Evolutionary conservation across 2,329 filamentous ascomycete genomes (phyloP), one percentile per base, ranked within the genome.

Genomic region (Chaetothyriales sp.): DNA sequence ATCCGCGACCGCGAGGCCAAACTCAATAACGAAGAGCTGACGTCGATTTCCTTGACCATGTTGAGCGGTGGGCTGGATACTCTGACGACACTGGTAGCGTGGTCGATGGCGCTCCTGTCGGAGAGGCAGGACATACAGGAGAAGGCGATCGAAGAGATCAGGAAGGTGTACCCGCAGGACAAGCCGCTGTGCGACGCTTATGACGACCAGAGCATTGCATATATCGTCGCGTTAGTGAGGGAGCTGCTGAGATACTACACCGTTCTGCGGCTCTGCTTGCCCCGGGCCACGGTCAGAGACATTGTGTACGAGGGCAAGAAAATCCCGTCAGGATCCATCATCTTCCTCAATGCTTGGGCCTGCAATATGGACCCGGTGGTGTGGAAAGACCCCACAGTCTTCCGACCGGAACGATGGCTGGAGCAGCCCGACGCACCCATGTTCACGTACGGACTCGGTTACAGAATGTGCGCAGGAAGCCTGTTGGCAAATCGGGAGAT

Each of bases 291-390:
- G 0, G 74, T 80, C 50, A 76, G 74, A 55, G 78, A 81, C 49
- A 68, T 83, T 2, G 65, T 67, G 0, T 82, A 81, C 52, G 64
- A 79, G 8, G 77, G 74, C 18, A 71, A 73, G 28, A 61, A 72
- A 5, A 80, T 83, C 43, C 79, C 80, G 1, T 74, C 75, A 44
- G 79, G 78, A 0, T 81, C 78, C 1, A 75, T 81, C 0, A 71
- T 82, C 36, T 83, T 81, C 62, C 65, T 83, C 22, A 84, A 83
- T 52, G 76, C 78, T 0, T 83, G 79, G 79, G 79, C 79, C 2
- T 83, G 80, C 59, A 83, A 83, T 54, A 81, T 80, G 76, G 78
- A 80, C 59, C 66, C 71, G 0, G 69, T 71, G 9, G 70, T 79
- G n/a, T 81, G 76, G 76, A 46, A 46, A 8, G 78, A 81, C 55